Percentiles rank a stretch among this genome's conserved stretches.
Conservation (phyloP, 1,139 yeast genomes). For the Hyphopichia buzzinii region DNA sequence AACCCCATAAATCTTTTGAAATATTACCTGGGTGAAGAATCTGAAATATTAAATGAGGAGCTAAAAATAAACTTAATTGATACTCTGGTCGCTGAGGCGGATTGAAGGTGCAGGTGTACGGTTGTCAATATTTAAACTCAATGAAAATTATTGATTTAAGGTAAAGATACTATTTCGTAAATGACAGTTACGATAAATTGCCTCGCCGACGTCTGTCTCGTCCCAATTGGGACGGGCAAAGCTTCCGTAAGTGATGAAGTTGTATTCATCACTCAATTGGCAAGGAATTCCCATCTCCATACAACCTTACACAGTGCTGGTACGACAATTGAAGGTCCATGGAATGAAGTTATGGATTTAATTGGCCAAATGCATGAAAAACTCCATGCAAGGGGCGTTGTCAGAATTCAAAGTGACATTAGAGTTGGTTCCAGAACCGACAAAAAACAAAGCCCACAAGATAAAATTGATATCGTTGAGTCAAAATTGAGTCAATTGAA, state of each 20-base stretch:
- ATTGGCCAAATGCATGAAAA: conserved; percentile 78
- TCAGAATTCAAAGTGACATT: conserved; percentile 80
- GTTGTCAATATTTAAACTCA: neutral
- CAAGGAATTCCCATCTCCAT: conserved; percentile 58
- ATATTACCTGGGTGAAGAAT: too few species aligned
- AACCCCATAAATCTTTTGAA: too few species aligned
- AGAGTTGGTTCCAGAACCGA: conserved; percentile 81
- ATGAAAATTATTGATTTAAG: too few species aligned
- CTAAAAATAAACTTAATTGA: too few species aligned
- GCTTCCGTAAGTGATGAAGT: conserved; percentile 82
- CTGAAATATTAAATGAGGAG: too few species aligned
- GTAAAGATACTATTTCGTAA: too few species aligned
- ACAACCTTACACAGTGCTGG: conserved; percentile 86
- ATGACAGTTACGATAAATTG: conserved; percentile 54
- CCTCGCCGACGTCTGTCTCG: conserved; percentile 77
- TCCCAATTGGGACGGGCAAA: conserved; percentile 77
- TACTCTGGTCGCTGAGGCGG: too few species aligned
- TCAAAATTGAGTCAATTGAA: conserved; percentile 37
- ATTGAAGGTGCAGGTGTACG: too few species aligned
- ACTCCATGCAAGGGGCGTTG: conserved; percentile 66
- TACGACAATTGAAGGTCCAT: conserved; percentile 88
- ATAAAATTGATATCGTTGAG: conserved; percentile 62
- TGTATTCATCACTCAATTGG: conserved; percentile 61
- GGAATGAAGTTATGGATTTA: conserved; percentile 78
- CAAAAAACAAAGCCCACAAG: conserved; percentile 63